Percentiles rank a stretch among this genome's conserved stretches.
phyloP scores from a whole-genome alignment of 768 basidiomycete genomes.

The Suillus ampliporus region DNA sequence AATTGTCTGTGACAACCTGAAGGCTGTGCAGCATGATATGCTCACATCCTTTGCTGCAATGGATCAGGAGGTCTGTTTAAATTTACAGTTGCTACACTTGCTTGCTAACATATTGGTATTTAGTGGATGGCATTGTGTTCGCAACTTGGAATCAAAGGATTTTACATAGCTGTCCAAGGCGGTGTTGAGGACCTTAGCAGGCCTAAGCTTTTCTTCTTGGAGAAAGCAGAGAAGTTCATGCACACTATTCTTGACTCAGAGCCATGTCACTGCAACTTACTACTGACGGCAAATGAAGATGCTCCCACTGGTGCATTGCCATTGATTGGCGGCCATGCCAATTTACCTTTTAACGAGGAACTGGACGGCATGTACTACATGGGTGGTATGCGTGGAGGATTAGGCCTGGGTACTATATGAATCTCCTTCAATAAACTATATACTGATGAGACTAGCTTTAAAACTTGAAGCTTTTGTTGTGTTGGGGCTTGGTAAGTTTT shows the following conservation, averaged over 20 bases:
- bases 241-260: background rate
- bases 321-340: too few species aligned
- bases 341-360: too few species aligned
- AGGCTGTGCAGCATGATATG: background rate
- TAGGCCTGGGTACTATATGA: too few species aligned
- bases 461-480: conserved; percentile 5
- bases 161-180: conserved; percentile 3
- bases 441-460: too few species aligned
- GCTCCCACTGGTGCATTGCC: too few species aligned
- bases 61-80: conserved; percentile 7
- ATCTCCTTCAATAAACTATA: too few species aligned
- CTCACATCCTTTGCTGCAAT: conserved; percentile 1
- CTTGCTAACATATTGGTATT: background rate
- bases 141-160: conserved; percentile 2
- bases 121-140: conserved; percentile 6
- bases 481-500: conserved; percentile 3
- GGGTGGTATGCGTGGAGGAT: too few species aligned
- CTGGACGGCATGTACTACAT: too few species aligned
- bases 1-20: background rate
- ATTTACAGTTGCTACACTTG: background rate
- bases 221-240: conserved; percentile 6
- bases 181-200: background rate
- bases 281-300: too few species aligned
- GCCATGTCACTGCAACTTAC: too few species aligned
- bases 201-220: conserved; percentile 10